Percentiles rank a stretch among this genome's conserved stretches.
Evolutionary conservation across 139 green algal genomes (phyloP).

Genomic region (Desmodesmus armatus): DNA sequence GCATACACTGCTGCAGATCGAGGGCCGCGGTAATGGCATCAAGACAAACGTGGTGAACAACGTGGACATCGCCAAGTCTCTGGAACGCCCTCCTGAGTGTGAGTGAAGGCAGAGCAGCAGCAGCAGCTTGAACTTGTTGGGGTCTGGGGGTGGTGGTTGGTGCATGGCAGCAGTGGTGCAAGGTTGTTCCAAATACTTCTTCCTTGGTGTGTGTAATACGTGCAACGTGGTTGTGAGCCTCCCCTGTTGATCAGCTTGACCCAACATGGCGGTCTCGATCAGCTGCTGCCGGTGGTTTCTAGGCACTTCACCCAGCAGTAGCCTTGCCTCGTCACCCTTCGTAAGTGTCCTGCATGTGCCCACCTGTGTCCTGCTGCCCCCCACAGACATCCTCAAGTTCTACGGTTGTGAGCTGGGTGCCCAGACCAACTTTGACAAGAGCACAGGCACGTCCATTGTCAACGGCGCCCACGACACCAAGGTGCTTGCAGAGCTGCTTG

Average conservation of each 20-base stretch:
- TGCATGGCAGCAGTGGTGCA: too few relatives aligned
- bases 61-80: conserved; percentile 97
- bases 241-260: too few relatives aligned
- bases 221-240: too few relatives aligned
- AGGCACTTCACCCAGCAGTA: too few relatives aligned
- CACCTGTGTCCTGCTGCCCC: background rate
- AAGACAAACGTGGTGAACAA: conserved; percentile 99
- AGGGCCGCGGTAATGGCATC: conserved; percentile 98
- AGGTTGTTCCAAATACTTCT: too few relatives aligned
- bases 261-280: background rate
- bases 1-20: conserved; percentile 78
- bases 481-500: conserved; percentile 90
- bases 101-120: too few relatives aligned
- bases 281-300: background rate
- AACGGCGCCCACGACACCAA: conserved; percentile 86
- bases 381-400: conserved; percentile 94
- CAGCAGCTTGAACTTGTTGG: too few relatives aligned
- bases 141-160: too few relatives aligned
- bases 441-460: conserved; percentile 92
- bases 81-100: conserved; percentile 94
- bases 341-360: background rate
- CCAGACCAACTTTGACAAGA: conserved; percentile 96
- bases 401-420: conserved; percentile 98
- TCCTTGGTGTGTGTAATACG: too few relatives aligned
- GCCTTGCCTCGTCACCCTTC: background rate